These are phyloP conservation scores for Venturia carpophila DNA, from an alignment of 2,329 filamentous ascomycete species.

Conservation along the genomic window DNA sequence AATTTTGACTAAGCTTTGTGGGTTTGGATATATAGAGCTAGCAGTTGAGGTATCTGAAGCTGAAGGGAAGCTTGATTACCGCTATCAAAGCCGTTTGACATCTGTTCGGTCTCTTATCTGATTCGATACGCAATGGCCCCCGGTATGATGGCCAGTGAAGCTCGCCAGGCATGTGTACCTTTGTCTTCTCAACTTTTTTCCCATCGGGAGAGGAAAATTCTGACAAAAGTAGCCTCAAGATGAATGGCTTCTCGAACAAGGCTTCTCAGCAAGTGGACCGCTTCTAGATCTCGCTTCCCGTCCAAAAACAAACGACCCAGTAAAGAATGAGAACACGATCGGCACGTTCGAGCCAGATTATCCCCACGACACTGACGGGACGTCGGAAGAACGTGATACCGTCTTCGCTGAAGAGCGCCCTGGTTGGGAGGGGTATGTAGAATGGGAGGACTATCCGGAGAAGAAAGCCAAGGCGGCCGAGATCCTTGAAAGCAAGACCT, in stretches of 20 bases:
- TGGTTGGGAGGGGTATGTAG: slow-evolving; percentile 50
- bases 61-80: neutral
- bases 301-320: neutral
- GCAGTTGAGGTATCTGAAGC: neutral
- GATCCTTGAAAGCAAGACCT: slow-evolving; percentile 38
- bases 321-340: slow-evolving; percentile 28
- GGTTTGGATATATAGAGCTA: neutral
- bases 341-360: slow-evolving; percentile 22
- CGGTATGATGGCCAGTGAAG: slow-evolving; percentile 2
- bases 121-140: neutral
- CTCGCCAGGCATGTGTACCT: neutral
- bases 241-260: slow-evolving; percentile 50
- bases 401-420: slow-evolving; percentile 39
- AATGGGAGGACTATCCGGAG: slow-evolving; percentile 63
- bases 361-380: slow-evolving; percentile 34
- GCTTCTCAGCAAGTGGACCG: slow-evolving; percentile 40
- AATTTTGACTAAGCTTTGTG: slow-evolving; percentile 2
- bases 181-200: neutral
- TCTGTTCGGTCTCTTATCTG: neutral
- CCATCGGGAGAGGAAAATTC: neutral
- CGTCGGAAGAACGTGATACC: slow-evolving; percentile 36
- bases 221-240: slow-evolving; percentile 28
- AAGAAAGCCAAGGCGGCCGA: slow-evolving; percentile 54
- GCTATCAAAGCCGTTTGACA: neutral
- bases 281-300: slow-evolving; percentile 39